A percentile compares a stretch with the other conserved stretches of the same genome.
Evolutionary conservation across 2,329 filamentous ascomycete genomes (phyloP).

Genomic region (Chrysoporthe puriensis): DNA sequence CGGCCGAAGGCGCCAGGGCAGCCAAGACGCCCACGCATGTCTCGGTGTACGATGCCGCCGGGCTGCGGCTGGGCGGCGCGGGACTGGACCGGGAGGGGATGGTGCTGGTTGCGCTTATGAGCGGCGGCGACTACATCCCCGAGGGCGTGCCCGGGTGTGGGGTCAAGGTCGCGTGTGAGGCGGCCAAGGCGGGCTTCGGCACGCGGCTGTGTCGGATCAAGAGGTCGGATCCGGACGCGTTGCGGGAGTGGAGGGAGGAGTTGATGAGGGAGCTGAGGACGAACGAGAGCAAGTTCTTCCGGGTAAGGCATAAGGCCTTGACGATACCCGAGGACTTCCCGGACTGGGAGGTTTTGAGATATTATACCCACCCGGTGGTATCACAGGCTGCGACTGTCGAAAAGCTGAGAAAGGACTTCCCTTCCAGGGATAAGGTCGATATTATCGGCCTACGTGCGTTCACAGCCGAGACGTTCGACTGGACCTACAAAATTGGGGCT

Average conservation of each 20-base stretch:
- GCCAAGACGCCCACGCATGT: constrained; percentile 81
- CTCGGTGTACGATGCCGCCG: constrained; percentile 72
- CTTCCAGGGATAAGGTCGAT: constrained; percentile 68
- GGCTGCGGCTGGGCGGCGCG: constrained; percentile 49
- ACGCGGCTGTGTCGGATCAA: constrained; percentile 70
- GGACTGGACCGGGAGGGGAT: constrained; percentile 84
- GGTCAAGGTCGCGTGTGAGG: constrained; percentile 85
- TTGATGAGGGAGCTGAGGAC: constrained; percentile 77
- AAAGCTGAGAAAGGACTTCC: constrained; percentile 54
- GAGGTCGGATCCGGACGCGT: constrained; percentile 58
- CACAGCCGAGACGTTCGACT: constrained; percentile 80
- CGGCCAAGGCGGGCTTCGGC: constrained; percentile 86
- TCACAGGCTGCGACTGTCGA: constrained; percentile 64
- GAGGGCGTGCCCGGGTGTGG: constrained; percentile 88
- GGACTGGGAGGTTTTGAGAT: constrained; percentile 75
- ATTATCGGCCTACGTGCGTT: constrained; percentile 72
- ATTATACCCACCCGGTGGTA: constrained; percentile 86
- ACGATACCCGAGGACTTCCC: constrained; percentile 82
- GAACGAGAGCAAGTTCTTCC: constrained; percentile 83
- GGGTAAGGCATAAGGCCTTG: constrained; percentile 72
- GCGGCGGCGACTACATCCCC: constrained; percentile 90
- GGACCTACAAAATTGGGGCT: constrained; percentile 77
- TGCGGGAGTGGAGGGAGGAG: constrained; percentile 72
- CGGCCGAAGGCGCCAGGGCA: constrained; percentile 66
- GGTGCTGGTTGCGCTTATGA: constrained; percentile 92